Evolutionary conservation across 1,139 yeast genomes (phyloP), one percentile per base, ranked within the genome.

Genomic region (Petasospora rhodanensis): DNA sequence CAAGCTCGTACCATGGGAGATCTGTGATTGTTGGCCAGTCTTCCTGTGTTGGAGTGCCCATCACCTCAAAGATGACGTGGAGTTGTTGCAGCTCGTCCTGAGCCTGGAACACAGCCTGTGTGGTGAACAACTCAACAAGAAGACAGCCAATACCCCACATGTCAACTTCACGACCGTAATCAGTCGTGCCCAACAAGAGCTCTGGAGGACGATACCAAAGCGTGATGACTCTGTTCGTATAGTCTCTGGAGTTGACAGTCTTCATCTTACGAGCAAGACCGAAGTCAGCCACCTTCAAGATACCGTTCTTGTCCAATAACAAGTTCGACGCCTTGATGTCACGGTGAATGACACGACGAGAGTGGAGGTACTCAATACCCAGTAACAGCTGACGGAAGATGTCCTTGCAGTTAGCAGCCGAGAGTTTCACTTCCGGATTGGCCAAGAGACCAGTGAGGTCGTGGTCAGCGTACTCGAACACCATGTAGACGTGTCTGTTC

Each of bases 141-240:
- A 91, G 66, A 62, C 98, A 91, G 2, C 98, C 98, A 45, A 87
- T 80, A 0, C 98, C 96, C 98, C 98, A 91, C 43, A 87, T 79
- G 57, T 91, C 98, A 10, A 91, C 93, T 48, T 85, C 95, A 27
- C 89, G 65, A 0, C 93, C 93, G 59, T 91, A 91, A 40, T 79
- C 79, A 0, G 97, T 89, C 0, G 95, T 79, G 2, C 98, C 98
- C 35, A 91, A 59, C 26, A 91, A 63, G 26, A 91, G 69, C 58
- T 91, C 98, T 0, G 98, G 98, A 1, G 98, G 98, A 41, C 98
- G 70, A 58, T 91, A 91, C 98, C 98, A 91, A 26, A 91, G 66
- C 0, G 98, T 91, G 28, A 91, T 91, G 26, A 91, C 98, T 36
- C 98, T 66, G 55, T 91, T 91, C 2, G 98, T 89, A 58, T 89